Conservation (phyloP, 768 basidiomycete genomes). For the Trametes cingulata region DNA sequence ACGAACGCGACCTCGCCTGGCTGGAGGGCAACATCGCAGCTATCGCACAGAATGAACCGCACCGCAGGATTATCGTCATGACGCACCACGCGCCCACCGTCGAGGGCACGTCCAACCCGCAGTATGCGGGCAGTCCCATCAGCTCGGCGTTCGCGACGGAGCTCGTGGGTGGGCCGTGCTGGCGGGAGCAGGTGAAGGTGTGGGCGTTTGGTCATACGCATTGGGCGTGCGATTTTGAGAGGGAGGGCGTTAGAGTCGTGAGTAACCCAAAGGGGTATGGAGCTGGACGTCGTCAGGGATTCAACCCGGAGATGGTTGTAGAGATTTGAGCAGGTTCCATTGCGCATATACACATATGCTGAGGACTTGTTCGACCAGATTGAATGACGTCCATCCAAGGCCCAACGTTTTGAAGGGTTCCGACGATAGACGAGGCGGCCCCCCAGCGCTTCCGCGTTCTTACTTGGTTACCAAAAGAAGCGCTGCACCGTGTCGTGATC, state of each 20-base stretch:
- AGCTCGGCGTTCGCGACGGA: constrained; percentile 37
- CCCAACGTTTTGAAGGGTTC: too few relatives aligned
- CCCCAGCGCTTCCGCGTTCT: too few relatives aligned
- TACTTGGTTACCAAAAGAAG: constrained; percentile 3
- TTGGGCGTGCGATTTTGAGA: constrained; percentile 39
- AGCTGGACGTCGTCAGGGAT: constrained; percentile 7
- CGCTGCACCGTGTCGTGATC: not conserved
- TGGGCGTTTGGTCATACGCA: constrained; percentile 49
- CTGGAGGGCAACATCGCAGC: constrained; percentile 30
- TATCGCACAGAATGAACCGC: constrained; percentile 32
- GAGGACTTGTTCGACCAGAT: too few relatives aligned
- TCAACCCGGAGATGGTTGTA: constrained; percentile 6
- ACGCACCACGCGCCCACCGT: constrained; percentile 45
- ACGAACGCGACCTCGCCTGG: constrained; percentile 36
- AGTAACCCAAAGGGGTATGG: constrained; percentile 39
- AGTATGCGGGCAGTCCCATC: constrained; percentile 28
- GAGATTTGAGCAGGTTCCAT: constrained; percentile 1
- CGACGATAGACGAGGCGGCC: too few relatives aligned
- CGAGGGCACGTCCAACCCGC: constrained; percentile 36
- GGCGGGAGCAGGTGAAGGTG: constrained; percentile 27
- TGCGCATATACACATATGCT: too few relatives aligned
- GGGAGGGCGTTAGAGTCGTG: constrained; percentile 35
- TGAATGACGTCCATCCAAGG: too few relatives aligned
- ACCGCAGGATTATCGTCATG: constrained; percentile 36
- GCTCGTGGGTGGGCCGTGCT: constrained; percentile 32